Conservation (phyloP, 495 filamentous ascomycete species). For the Terfezia boudieri region DNA sequence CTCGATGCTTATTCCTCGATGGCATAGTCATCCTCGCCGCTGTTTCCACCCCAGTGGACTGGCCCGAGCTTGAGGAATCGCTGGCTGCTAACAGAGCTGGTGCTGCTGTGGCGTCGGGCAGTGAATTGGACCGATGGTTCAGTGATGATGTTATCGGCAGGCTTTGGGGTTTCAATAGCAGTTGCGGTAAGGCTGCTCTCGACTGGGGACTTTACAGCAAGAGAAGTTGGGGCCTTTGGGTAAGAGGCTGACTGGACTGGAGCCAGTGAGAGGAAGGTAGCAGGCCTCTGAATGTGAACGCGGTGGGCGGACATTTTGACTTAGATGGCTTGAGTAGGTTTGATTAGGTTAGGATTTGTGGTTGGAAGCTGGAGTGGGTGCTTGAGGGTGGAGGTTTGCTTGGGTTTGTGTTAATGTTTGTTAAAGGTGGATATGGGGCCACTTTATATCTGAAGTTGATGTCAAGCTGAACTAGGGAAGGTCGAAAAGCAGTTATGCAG, state of each 20-base stretch:
- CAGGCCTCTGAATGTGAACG: slow-evolving; percentile 10
- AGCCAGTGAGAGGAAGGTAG: slow-evolving; percentile 15
- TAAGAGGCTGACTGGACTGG: slow-evolving; percentile 16
- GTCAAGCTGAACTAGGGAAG: too few species aligned
- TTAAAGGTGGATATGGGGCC: neutral
- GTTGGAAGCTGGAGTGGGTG: neutral
- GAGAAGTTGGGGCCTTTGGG: slow-evolving; percentile 14
- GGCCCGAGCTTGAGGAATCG: slow-evolving; percentile 20
- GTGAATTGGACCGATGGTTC: slow-evolving; percentile 1
- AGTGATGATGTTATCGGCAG: neutral
- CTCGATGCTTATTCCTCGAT: slow-evolving; percentile 13
- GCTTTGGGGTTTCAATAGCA: slow-evolving; percentile 4
- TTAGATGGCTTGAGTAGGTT: neutral
- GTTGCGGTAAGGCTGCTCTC: neutral
- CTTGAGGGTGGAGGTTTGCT: neutral
- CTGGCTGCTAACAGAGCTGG: slow-evolving; percentile 14
- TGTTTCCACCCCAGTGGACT: slow-evolving; percentile 15
- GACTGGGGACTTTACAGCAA: neutral
- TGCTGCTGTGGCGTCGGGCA: slow-evolving; percentile 9
- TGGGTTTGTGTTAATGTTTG: neutral
- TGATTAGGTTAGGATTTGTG: neutral
- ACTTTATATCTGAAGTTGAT: too few species aligned
- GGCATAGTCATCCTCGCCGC: slow-evolving; percentile 19
- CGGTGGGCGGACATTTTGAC: neutral
- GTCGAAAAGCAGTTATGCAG: too few species aligned